Percentiles rank a stretch among this genome's conserved stretches.
Evolutionary conservation across 2,329 filamentous ascomycete genomes (phyloP).

Genomic region (Mariannaea sp.): DNA sequence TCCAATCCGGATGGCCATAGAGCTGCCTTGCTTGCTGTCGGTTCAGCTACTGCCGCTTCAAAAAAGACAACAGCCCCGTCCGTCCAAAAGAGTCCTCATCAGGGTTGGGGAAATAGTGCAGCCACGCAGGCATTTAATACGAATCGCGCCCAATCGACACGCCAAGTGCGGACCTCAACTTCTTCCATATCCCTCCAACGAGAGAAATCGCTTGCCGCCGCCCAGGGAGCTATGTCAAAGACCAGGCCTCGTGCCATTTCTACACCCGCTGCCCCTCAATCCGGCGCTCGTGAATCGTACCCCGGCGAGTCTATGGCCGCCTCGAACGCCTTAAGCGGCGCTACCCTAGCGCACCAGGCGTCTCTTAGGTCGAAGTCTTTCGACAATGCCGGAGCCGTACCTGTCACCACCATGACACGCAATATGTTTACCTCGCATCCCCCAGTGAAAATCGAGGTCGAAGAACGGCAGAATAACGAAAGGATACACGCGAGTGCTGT

Average conservation of each 20-base stretch:
- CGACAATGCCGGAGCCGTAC: slow-evolving; percentile 68
- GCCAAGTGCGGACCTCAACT: slow-evolving; percentile 26
- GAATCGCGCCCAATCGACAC: slow-evolving; percentile 39
- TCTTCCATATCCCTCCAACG: slow-evolving; percentile 53
- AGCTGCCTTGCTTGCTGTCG: slow-evolving; percentile 70
- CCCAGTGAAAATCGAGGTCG: slow-evolving; percentile 70
- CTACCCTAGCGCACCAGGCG: slow-evolving; percentile 67
- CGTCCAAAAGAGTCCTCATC: slow-evolving; percentile 32
- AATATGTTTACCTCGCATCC: slow-evolving; percentile 81
- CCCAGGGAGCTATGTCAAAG: slow-evolving; percentile 73
- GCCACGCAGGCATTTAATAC: slow-evolving; percentile 67
- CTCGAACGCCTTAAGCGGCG: slow-evolving; percentile 74
- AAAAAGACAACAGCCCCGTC: slow-evolving; percentile 26
- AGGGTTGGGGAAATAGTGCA: slow-evolving; percentile 67
- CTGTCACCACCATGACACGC: slow-evolving; percentile 69
- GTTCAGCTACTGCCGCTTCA: slow-evolving; percentile 43
- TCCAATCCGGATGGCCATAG: slow-evolving; percentile 70
- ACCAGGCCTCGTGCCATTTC: slow-evolving; percentile 68
- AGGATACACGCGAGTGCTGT: slow-evolving; percentile 81
- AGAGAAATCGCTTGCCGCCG: slow-evolving; percentile 73
- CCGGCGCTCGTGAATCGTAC: slow-evolving; percentile 19
- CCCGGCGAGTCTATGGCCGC: slow-evolving; percentile 48
- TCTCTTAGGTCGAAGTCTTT: slow-evolving; percentile 51
- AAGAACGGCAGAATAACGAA: slow-evolving; percentile 74
- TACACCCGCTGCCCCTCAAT: slow-evolving; percentile 52